Percentiles rank a stretch among this genome's conserved stretches.
Conservation (phyloP, 257 asterid genomes). For the Solanum lignicaule region DNA sequence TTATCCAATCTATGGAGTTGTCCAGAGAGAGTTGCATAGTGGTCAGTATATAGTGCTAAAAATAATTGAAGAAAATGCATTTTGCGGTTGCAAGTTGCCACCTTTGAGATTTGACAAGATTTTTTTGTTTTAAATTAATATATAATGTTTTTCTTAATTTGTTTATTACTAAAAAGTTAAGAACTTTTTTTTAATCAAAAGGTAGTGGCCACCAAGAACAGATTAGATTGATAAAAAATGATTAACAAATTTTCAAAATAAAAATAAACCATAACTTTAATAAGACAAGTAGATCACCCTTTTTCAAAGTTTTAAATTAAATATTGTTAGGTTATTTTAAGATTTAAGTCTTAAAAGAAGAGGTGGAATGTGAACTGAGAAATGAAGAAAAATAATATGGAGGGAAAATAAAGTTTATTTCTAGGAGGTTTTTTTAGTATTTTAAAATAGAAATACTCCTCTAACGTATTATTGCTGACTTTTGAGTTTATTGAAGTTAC, state of each 20-base stretch:
- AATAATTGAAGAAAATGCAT: neutral
- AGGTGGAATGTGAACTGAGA: no score
- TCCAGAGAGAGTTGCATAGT: slow-evolving; percentile 16
- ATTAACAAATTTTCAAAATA: neutral
- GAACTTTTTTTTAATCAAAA: neutral
- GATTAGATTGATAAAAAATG: neutral
- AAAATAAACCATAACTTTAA: slow-evolving; percentile 8
- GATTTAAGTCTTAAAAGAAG: no score
- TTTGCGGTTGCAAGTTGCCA: slow-evolving; percentile 55
- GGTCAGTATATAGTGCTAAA: neutral
- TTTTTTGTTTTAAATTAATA: slow-evolving; percentile 4
- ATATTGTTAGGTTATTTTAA: neutral
- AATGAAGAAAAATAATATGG: no score
- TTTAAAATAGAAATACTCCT: neutral
- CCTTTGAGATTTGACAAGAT: slow-evolving; percentile 34
- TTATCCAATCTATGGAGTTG: slow-evolving; percentile 23
- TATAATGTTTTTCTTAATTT: neutral
- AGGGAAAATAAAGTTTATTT: no score
- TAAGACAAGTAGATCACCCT: neutral
- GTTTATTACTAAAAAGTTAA: neutral
- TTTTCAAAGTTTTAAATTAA: neutral
- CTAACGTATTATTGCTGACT: neutral
- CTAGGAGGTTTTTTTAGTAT: no score
- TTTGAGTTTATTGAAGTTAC: no score
- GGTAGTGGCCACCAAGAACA: neutral